Conservation (phyloP, 805 yeast genomes). For the Yarrowia hollandica region DNA sequence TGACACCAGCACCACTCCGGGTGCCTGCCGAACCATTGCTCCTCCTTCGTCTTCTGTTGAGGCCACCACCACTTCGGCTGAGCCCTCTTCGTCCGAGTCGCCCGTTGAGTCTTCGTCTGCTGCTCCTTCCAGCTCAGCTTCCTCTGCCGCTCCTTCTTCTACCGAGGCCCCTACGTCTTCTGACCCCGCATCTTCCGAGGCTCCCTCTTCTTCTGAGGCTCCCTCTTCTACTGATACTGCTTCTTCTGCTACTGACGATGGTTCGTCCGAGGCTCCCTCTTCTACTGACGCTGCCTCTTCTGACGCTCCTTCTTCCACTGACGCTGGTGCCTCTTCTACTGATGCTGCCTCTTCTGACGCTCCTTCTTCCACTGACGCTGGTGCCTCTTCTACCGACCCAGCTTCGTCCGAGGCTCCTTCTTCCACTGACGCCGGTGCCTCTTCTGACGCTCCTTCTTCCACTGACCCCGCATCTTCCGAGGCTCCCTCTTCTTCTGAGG, state of each 20-base stretch:
- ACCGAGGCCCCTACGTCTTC: background rate
- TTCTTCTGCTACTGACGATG: background rate
- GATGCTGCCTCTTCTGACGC: background rate
- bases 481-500: background rate
- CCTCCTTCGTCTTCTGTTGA: background rate
- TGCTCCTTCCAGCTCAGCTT: background rate
- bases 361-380: background rate
- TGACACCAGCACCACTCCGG: constrained; percentile 14
- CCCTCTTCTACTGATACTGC: background rate
- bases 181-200: background rate
- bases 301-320: background rate
- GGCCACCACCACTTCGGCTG: constrained; percentile 1
- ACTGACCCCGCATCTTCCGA: background rate
- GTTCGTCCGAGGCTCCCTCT: background rate
- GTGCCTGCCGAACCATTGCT: background rate
- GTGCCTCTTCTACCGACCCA: background rate
- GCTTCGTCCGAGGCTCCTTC: background rate
- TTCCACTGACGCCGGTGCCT: background rate
- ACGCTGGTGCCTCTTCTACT: background rate
- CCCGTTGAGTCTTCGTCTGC: too few species aligned
- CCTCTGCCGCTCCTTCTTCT: background rate
- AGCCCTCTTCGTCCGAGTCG: background rate
- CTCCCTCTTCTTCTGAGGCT: background rate
- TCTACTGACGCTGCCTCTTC: background rate
- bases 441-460: background rate